Evolutionary conservation across 192 early-diverging fungal species (phyloP), one percentile per base, ranked within the genome.

Genomic region (Powellomyces hirtus): DNA sequence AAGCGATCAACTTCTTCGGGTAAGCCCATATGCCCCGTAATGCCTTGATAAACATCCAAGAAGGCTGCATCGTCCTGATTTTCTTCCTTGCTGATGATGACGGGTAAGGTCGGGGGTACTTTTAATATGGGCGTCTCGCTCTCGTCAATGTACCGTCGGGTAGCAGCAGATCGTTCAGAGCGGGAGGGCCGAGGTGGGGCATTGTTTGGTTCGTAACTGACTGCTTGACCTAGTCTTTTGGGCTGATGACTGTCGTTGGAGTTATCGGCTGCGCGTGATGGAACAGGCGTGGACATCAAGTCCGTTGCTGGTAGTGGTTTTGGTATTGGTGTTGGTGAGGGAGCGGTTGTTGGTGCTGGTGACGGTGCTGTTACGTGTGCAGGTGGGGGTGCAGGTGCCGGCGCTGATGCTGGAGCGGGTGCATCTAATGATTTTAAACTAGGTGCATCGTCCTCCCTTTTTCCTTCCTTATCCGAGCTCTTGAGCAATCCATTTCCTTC

Each of bases 51-150:
- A 36, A 90, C 66, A 68, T 90, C 89, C 50, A 93, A 78, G 45
- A 78, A 86, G 20, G 84, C 83, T 0, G 86, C 85, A 5, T 87
- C 90, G 51, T 92, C 90, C 1, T 83, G 77, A 4, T 85, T 86
- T 36, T 94, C 91, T 72, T 92, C 89, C 20, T 68, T 57, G 6
- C 87, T 86, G 26, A 95, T 85, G 30, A 90, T 81, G 4, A 95
- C 75, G 1, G 84, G 84, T 0, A 92, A 87, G 38, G 81, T 75
- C 1, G 80, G 59, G 13, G 91, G 89, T n/a, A 95, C 77, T 14
- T 53, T 40, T 22, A 92, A 64, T 14, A 75, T 77, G 7, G 92
- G 93, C 22, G 80, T 80, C 46, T 18, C 46, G 46, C n/a, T 49
- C 26, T 2, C n/a, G 46, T 49, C 46, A 14, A 49, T 49, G 46